Evolutionary conservation across 2,329 filamentous ascomycete species (phyloP), one percentile per base, ranked within the genome.

Genomic region (Xylaria sp.): DNA sequence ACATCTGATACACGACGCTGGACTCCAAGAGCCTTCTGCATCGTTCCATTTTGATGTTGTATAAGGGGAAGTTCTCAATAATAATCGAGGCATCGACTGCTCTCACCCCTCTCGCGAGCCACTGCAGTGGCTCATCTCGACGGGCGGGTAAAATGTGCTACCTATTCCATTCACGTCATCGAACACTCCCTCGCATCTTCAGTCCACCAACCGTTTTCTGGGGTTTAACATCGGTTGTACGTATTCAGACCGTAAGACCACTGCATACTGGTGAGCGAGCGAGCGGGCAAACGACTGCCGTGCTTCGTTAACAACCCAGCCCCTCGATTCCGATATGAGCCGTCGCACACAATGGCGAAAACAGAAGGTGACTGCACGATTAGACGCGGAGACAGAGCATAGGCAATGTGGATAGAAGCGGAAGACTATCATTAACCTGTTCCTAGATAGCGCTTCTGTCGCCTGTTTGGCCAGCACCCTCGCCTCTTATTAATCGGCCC

Each of bases 321-420:
- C 74, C 72, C 72, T 74, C 68, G 72, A 74, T 72, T 68, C 71
- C 71, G 68, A 75, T 74, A 75, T 74, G 70, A 74, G 70, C 71
- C 73, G 71, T 56, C 58, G 62, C 66, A 55, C 48, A 62, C 36
- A 32, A 55, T 62, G 48, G 66, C 63, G 59, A 70, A 68, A 70
- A 66, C 52, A 68, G 68, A 68, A 70, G 63, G 60, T 66, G 62
- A 59, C 65, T 66, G 34, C 63, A 61, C 39, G 48, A 61, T 30
- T 60, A 68, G 59, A 66, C 64, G 65, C 60, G 60, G 68, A 65
- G 55, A 63, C 52, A 43, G 36, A 61, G 28, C 32, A 64, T 61
- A 46, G 25, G 48, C 60, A 53, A 50, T 63, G 60, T 58, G 60
- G 56, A 50, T 61, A 32, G 65, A 46, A 67, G 55, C 41, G 60